A percentile compares a stretch with the other conserved stretches of the same genome.
Evolutionary conservation across 306 rosid genomes (phyloP).

Genomic region (Prunus mume): DNA sequence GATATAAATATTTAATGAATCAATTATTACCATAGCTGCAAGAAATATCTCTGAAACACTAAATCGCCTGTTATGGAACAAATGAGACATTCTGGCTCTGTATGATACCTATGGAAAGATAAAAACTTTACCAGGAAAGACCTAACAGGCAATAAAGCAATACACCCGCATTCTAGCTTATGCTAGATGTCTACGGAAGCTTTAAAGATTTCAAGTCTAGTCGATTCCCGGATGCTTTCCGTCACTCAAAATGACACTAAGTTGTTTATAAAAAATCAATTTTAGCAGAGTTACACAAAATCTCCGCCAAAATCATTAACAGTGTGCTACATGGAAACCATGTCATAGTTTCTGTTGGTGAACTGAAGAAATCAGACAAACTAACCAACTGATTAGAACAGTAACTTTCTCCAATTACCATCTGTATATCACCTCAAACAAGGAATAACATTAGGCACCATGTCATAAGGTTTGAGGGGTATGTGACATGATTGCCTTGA

Average conservation of each 20-base stretch:
- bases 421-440: neutral
- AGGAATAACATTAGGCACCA: neutral
- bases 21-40: neutral
- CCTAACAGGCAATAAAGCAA: no score
- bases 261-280: neutral
- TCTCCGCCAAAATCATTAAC: neutral
- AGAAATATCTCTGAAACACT: neutral
- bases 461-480: neutral
- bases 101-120: neutral
- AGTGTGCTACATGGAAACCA: neutral
- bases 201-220: neutral
- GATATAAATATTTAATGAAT: neutral
- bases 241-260: neutral
- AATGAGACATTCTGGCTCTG: neutral
- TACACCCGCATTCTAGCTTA: no score
- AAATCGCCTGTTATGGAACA: neutral
- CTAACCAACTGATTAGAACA: neutral
- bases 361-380: neutral
- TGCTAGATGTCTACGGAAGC: no score
- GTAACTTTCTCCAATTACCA: neutral
- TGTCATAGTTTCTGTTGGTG: neutral
- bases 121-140: neutral
- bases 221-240: neutral
- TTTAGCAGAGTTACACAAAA: neutral
- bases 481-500: neutral